These are phyloP conservation scores for Fraxinus angustifolia DNA, from an alignment of 305 asterid genomes.

Conservation along the genomic window DNA sequence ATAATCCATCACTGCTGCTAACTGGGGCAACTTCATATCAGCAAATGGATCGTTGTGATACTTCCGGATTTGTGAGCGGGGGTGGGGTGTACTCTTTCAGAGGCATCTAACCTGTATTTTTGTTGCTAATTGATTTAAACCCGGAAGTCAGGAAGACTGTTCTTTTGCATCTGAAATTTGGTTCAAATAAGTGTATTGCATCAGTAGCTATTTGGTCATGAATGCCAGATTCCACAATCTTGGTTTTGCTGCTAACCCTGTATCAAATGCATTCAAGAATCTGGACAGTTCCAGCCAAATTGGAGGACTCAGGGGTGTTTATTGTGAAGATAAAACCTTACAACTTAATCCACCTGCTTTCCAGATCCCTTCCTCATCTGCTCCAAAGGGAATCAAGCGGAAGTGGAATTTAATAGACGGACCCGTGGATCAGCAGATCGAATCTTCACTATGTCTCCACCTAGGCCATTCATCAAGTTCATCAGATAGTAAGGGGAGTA, in stretches of 20 bases:
- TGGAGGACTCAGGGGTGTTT: conserved; percentile 44
- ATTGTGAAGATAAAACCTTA: conserved; percentile 68
- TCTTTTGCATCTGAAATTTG: conserved; percentile 50
- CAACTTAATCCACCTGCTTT: conserved; percentile 68
- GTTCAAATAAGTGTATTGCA: conserved; percentile 40
- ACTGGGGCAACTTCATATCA: conserved; percentile 20
- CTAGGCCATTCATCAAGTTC: conserved; percentile 89
- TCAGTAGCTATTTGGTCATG: conserved; percentile 53
- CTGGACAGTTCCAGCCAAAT: conserved; percentile 53
- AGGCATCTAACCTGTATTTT: conserved; percentile 67
- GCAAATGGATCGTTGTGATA: conserved; percentile 88
- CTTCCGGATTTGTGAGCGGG: conserved; percentile 97
- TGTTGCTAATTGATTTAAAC: conserved; percentile 39
- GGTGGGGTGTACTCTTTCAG: conserved; percentile 66
- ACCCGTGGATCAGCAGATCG: conserved; percentile 37
- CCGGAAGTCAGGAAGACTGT: conserved; percentile 90
- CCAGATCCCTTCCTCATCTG: conserved; percentile 33
- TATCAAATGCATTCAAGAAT: conserved; percentile 55
- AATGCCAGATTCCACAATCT: conserved; percentile 63
- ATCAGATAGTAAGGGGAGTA: conserved; percentile 90
- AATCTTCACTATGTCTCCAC: conserved; percentile 51
- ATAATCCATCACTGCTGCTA: conserved; percentile 31
- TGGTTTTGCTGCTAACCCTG: conserved; percentile 73
- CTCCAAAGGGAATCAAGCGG: conserved; percentile 70
- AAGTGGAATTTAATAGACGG: conserved; percentile 55